phyloP scores from a whole-genome alignment of 1,284 basidiomycete species.

The Cryptococcus sp. region DNA sequence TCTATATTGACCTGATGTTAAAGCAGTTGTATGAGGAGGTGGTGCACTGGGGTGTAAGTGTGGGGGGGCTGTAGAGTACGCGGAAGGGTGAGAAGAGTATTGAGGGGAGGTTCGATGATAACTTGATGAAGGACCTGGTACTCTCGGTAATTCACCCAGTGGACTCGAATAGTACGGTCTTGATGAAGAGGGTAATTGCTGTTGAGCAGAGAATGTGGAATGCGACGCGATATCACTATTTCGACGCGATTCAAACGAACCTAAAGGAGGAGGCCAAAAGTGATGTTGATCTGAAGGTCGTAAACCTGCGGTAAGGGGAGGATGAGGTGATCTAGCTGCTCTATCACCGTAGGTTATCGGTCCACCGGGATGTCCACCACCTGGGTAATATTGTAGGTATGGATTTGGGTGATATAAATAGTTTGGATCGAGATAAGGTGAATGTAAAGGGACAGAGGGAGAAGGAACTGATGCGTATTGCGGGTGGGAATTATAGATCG shows the following conservation, averaged over 20 bases:
- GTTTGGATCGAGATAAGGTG: not conserved
- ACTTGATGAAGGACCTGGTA: slow-evolving; percentile 1
- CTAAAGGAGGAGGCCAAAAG: slow-evolving; percentile 17
- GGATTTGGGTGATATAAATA: not conserved
- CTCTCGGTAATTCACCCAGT: no score
- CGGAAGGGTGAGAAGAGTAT: not conserved
- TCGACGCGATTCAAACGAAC: slow-evolving; percentile 5
- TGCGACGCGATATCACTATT: no score
- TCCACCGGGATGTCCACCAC: not conserved
- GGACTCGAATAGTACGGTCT: slow-evolving; percentile 11
- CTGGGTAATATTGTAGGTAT: not conserved
- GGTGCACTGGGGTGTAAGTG: not conserved
- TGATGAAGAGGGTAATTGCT: slow-evolving; percentile 1
- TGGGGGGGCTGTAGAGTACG: not conserved
- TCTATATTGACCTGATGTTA: slow-evolving; percentile 1
- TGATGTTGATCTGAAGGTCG: slow-evolving; percentile 9
- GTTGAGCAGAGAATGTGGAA: not conserved
- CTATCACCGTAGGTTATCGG: slow-evolving; percentile 18
- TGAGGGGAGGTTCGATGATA: slow-evolving; percentile 5
- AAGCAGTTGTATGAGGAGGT: not conserved
- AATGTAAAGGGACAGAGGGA: not conserved
- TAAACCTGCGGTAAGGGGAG: slow-evolving; percentile 36
- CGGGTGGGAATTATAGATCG: not conserved
- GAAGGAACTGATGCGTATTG: not conserved
- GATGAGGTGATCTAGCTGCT: slow-evolving; percentile 38